Percentiles rank a stretch among this genome's conserved stretches.
phyloP scores from a whole-genome alignment of 192 early-diverging fungal species.

The Umbelopsis isabellina region DNA sequence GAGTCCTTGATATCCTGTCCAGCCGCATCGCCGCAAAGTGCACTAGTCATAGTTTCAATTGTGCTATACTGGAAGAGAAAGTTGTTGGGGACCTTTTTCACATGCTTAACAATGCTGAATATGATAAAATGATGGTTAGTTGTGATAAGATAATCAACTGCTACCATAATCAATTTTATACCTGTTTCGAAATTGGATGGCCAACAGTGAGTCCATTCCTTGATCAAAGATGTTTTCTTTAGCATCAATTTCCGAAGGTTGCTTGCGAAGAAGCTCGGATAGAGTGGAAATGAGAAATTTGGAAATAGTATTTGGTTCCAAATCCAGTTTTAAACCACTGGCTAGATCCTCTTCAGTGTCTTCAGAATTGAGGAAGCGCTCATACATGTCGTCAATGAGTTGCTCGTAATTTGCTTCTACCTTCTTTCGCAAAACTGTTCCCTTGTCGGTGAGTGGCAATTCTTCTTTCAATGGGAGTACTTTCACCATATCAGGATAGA shows the following conservation, averaged over 20 bases:
- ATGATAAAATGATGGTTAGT: no score
- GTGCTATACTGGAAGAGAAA: conserved; percentile 36
- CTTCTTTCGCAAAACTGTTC: conserved; percentile 35
- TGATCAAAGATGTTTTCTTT: conserved; percentile 26
- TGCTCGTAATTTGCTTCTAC: conserved; percentile 51
- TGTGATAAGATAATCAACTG: no score
- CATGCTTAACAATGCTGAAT: background rate
- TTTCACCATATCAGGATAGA: conserved; percentile 30
- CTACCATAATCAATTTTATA: background rate
- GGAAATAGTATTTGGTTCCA: background rate
- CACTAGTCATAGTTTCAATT: conserved; percentile 6
- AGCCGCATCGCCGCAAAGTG: background rate
- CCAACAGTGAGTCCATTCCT: conserved; percentile 34
- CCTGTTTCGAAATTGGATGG: conserved; percentile 30
- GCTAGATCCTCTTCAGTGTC: background rate
- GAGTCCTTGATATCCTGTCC: background rate
- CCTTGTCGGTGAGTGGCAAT: conserved; percentile 35
- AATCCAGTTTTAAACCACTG: background rate
- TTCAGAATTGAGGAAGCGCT: conserved; percentile 34
- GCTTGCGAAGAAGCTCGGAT: conserved; percentile 19
- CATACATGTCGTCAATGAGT: conserved; percentile 60
- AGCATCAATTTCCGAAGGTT: conserved; percentile 8
- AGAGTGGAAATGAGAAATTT: conserved; percentile 15
- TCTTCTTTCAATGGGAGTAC: conserved; percentile 25
- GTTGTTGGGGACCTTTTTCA: conserved; percentile 29